Conservation (phyloP, 2,329 filamentous ascomycete species). For the Sclerotinia borealis region DNA sequence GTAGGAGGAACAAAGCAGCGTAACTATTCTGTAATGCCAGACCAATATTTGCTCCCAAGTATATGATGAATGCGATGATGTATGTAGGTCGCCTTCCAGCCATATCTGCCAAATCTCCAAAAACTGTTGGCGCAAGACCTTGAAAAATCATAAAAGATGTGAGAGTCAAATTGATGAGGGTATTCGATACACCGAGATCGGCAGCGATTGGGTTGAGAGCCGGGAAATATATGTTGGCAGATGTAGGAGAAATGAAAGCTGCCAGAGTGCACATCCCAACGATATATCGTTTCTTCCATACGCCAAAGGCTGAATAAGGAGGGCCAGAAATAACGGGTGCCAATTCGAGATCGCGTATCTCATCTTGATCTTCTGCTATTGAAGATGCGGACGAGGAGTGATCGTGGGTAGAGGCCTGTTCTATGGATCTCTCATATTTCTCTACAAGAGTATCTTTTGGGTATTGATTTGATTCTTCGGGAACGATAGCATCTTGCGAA, state of each 20-base stretch:
- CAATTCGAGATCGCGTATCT: slow-evolving; percentile 28
- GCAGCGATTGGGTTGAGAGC: slow-evolving; percentile 31
- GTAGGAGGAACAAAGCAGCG: slow-evolving; percentile 46
- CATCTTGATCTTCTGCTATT: slow-evolving; percentile 20
- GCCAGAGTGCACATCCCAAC: slow-evolving; percentile 46
- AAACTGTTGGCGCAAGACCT: slow-evolving; percentile 51
- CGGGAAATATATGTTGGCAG: slow-evolving; percentile 33
- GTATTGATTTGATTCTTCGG: slow-evolving; percentile 14
- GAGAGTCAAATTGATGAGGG: slow-evolving; percentile 30
- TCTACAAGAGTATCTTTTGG: slow-evolving; percentile 16
- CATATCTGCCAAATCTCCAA: slow-evolving; percentile 51
- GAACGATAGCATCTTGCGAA: slow-evolving; percentile 15
- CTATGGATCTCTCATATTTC: slow-evolving; percentile 5
- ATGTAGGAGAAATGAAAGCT: slow-evolving; percentile 29
- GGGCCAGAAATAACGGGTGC: slow-evolving; percentile 26
- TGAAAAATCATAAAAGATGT: slow-evolving; percentile 45
- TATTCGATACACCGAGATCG: slow-evolving; percentile 28
- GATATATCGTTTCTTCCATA: slow-evolving; percentile 44
- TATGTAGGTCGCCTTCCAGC: slow-evolving; percentile 51
- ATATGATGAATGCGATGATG: slow-evolving; percentile 49
- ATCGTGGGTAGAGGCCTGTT: background rate
- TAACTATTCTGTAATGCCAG: slow-evolving; percentile 48
- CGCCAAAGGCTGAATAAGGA: slow-evolving; percentile 30
- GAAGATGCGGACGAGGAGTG: slow-evolving; percentile 11
- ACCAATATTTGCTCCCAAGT: slow-evolving; percentile 50